Evolutionary conservation across 768 basidiomycete genomes (phyloP).

Genomic region (Mycena leptocephala): DNA sequence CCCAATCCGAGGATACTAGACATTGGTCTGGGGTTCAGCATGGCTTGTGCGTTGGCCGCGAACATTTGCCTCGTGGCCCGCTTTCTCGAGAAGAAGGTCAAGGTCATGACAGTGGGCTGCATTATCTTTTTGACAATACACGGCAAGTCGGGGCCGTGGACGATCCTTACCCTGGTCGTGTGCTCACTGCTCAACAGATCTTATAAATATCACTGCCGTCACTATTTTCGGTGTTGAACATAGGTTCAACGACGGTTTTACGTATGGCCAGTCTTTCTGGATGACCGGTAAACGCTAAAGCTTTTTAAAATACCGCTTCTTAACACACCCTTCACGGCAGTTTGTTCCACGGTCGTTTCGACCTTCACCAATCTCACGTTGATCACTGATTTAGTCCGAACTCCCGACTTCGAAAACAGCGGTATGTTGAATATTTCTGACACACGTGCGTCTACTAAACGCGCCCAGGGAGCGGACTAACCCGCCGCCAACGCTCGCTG

Average conservation of each 20-base stretch:
- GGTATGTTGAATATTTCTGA: conserved; percentile 57
- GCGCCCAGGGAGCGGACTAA: conserved; percentile 80
- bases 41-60: conserved; percentile 78
- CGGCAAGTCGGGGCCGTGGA: conserved; percentile 60
- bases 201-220: conserved; percentile 76
- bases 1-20: conserved; percentile 73
- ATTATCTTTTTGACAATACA: conserved; percentile 80
- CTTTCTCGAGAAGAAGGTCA: conserved; percentile 81
- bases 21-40: conserved; percentile 75
- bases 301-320: background rate
- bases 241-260: conserved; percentile 76
- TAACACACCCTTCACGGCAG: conserved; percentile 15
- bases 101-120: conserved; percentile 73
- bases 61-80: conserved; percentile 78
- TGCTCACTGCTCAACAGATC: conserved; percentile 61
- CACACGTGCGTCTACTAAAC: background rate
- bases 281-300: conserved; percentile 56
- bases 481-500: conserved; percentile 85
- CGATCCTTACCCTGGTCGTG: background rate
- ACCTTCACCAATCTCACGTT: conserved; percentile 79
- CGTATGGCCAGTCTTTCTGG: conserved; percentile 83
- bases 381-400: conserved; percentile 72
- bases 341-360: conserved; percentile 82
- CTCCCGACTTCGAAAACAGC: conserved; percentile 74
- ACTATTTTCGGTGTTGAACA: conserved; percentile 76